Percentiles rank a stretch among this genome's conserved stretches.
Evolutionary conservation across 208 protist genomes (phyloP).

Genomic region (Leishmania gerbilli): DNA sequence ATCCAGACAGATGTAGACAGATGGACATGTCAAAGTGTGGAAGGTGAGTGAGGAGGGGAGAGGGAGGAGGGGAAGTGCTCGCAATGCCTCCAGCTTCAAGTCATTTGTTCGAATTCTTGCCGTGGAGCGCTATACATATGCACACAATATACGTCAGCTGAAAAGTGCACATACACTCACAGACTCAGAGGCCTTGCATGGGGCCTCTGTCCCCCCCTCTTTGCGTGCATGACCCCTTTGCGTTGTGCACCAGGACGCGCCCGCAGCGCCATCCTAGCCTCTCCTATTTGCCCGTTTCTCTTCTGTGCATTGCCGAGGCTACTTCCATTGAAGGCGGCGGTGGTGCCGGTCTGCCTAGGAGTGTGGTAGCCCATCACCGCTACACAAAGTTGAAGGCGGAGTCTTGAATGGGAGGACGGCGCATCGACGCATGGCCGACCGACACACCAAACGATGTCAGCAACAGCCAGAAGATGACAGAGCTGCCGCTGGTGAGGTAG

Average conservation of each 20-base stretch:
- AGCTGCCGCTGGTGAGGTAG: conserved; percentile 80
- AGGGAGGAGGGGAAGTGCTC: neutral
- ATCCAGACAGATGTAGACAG: neutral
- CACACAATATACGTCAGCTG: neutral
- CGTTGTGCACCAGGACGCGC: neutral
- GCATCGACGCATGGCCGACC: conserved; percentile 55
- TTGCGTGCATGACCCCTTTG: neutral
- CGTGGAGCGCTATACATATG: neutral
- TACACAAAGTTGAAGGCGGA: conserved; percentile 63
- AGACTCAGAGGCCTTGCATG: neutral
- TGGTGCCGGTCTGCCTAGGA: neutral
- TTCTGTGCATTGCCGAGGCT: neutral
- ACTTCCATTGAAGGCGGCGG: neutral
- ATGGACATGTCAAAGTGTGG: neutral
- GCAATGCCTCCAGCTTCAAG: neutral
- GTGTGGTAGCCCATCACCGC: neutral
- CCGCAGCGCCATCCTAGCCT: neutral
- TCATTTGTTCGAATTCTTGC: neutral
- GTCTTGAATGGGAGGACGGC: conserved; percentile 55
- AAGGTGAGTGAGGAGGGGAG: neutral
- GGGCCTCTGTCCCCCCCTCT: neutral
- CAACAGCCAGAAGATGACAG: conserved; percentile 83
- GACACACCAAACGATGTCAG: conserved; percentile 72
- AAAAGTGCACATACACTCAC: neutral
- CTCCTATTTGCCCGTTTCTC: neutral